Evolutionary conservation across 495 filamentous ascomycete genomes (phyloP).

Genomic region (Trichocladium antarcticum): DNA sequence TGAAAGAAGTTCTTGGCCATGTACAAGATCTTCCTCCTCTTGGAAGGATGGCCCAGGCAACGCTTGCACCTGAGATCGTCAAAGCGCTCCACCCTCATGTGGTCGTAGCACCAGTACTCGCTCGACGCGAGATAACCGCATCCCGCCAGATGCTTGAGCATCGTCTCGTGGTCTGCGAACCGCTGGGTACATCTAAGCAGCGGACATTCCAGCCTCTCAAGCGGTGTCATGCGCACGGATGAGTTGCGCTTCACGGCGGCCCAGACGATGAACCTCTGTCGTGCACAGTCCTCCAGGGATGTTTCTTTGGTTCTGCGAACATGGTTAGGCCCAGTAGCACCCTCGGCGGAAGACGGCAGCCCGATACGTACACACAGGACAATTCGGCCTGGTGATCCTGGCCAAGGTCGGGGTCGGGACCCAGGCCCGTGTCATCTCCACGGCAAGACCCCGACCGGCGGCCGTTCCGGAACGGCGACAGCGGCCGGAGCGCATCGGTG

Average conservation of each 20-base stretch:
- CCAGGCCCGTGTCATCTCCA: not conserved
- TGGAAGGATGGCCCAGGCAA: constrained; percentile 36
- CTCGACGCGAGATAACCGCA: constrained; percentile 34
- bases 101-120: constrained; percentile 40
- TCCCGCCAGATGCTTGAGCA: constrained; percentile 36
- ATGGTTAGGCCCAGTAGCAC: constrained; percentile 19
- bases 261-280: constrained; percentile 41
- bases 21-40: constrained; percentile 36
- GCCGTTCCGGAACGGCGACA: constrained; percentile 11
- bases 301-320: constrained; percentile 31
- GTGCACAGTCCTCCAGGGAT: constrained; percentile 34
- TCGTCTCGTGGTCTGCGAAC: constrained; percentile 35
- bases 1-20: constrained; percentile 42
- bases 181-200: constrained; percentile 31
- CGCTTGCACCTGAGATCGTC: constrained; percentile 38
- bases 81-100: constrained; percentile 38
- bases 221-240: constrained; percentile 29
- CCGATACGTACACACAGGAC: constrained; percentile 27
- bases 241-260: constrained; percentile 40
- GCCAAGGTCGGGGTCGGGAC: constrained; percentile 1
- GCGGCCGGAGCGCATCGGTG: constrained; percentile 4
- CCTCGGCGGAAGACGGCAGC: not conserved
- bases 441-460: not conserved
- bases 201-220: constrained; percentile 36
- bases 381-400: constrained; percentile 5